Base-by-base conservation (phyloP, 495 filamentous ascomycete species). In the Cladorrhinum samala region DNA sequence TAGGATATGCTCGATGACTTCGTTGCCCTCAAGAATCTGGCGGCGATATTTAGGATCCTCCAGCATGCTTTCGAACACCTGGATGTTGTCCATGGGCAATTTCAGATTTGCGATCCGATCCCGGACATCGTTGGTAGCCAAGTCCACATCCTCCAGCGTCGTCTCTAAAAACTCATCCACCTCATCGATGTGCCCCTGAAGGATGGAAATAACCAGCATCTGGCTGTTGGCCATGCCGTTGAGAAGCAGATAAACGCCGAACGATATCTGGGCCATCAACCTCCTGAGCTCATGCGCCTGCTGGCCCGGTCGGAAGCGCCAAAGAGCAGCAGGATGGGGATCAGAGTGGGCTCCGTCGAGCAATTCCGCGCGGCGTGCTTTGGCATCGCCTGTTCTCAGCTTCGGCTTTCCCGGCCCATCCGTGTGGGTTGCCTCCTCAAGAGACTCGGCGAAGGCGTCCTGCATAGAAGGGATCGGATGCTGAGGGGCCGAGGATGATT, bases 171-270 rank as follows among this genome's bases (percentile, higher is more conserved):
- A 96, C 52, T 84, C 83, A 66, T 98, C 93, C 33, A 97, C 77
- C 64, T 96, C 94, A 64, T 95, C 84, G 42, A 98, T 91, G 68
- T 98, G 93, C 17, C 77, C 82, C 64, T 96, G 89, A 42, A 98
- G 80, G 44, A 97, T 97, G 42, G 80, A 83, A 58, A 96, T 82
- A 14, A 96, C 92, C 55, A 91, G 83, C 16, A 81, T 76, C 38
- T 96, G 86, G 52, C 88, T 91, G 68, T 89, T 96, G 16, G 93
- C 92, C 56, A 94, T 79, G 44, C 82, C 81, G 59, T 91, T 84
- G 30, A 92, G 83, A 27, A 98, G 73, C 11, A 98, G 77, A 70
- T 96, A 88, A 25, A 97, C 82, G 23, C 94, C 93, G 66, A 96
- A 98, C 0, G 86, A 85, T 60, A 96, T 91, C 63, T 98, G 93